Conservation (phyloP, 2,329 filamentous ascomycete species). For the Diaporthe aspalathi region DNA sequence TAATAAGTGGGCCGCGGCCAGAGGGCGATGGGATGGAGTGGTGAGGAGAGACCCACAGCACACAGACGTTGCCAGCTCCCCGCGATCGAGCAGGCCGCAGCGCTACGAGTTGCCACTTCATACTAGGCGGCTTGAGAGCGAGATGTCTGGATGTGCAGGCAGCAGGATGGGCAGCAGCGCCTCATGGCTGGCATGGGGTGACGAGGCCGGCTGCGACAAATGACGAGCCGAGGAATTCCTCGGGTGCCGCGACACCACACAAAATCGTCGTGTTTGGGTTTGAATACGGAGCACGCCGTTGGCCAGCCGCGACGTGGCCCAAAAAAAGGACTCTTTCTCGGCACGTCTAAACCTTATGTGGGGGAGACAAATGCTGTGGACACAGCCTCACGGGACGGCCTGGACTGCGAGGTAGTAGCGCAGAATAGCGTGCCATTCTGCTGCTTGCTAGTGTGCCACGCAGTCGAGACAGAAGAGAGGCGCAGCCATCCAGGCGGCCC, state of each 20-base stretch:
- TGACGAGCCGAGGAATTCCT: slow-evolving; percentile 25
- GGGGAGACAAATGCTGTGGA: not conserved
- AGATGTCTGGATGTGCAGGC: not conserved
- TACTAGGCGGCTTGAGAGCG: not conserved
- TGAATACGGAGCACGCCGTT: not conserved
- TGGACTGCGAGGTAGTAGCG: not conserved
- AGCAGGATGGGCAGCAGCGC: not conserved
- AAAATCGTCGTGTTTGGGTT: not conserved
- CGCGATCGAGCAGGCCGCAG: not conserved
- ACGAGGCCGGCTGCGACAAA: slow-evolving; percentile 27
- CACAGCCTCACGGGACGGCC: slow-evolving; percentile 26
- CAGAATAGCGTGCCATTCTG: not conserved
- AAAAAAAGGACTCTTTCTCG: slow-evolving; percentile 2
- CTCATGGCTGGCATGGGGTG: slow-evolving; percentile 31
- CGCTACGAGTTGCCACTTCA: slow-evolving; percentile 20
- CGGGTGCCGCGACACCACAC: slow-evolving; percentile 18
- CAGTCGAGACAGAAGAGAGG: slow-evolving; percentile 23
- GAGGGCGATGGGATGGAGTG: not conserved
- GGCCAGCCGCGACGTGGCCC: not conserved
- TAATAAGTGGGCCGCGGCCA: slow-evolving; percentile 17
- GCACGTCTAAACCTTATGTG: slow-evolving; percentile 24
- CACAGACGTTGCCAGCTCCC: slow-evolving; percentile 16
- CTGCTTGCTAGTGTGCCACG: slow-evolving; percentile 4
- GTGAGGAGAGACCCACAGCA: slow-evolving; percentile 17
- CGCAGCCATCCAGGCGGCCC: slow-evolving; percentile 1